Percentiles rank a stretch among this genome's conserved stretches.
Evolutionary conservation across 169 alveolate genomes (phyloP).

Genomic region (Plasmodium coatneyi): DNA sequence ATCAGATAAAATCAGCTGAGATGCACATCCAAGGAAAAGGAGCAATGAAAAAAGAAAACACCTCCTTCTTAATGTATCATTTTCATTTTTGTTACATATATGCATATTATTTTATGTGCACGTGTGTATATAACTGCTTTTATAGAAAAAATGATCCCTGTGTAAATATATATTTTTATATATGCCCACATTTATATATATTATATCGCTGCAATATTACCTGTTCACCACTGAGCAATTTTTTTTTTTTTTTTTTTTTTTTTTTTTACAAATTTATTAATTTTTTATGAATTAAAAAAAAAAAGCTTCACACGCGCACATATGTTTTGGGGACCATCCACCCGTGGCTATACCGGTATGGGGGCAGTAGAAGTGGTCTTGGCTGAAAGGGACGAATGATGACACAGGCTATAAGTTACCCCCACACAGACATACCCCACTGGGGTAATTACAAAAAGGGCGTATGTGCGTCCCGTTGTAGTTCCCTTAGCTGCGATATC

Average conservation of each 20-base stretch:
- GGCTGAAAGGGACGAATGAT: neutral
- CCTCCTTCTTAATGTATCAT: neutral
- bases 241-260: neutral
- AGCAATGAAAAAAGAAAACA: neutral
- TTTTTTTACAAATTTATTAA: neutral
- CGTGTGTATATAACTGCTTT: slow-evolving; percentile 5
- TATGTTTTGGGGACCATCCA: neutral
- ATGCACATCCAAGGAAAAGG: neutral
- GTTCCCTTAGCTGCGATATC: neutral
- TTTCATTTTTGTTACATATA: neutral
- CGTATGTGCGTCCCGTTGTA: neutral
- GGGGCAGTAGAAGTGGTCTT: neutral
- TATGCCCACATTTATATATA: neutral
- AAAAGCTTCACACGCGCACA: neutral
- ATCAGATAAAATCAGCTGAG: neutral
- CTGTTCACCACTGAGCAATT: neutral
- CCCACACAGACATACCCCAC: neutral
- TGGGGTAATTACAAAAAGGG: neutral
- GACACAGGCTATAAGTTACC: neutral
- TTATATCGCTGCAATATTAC: neutral
- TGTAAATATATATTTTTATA: neutral
- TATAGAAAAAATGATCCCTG: neutral
- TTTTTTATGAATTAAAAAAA: neutral
- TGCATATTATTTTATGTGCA: neutral
- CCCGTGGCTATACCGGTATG: neutral